These are phyloP conservation scores for Vaccinium macrocarpon DNA, from an alignment of 148 eudicot species.

Conservation along the genomic window DNA sequence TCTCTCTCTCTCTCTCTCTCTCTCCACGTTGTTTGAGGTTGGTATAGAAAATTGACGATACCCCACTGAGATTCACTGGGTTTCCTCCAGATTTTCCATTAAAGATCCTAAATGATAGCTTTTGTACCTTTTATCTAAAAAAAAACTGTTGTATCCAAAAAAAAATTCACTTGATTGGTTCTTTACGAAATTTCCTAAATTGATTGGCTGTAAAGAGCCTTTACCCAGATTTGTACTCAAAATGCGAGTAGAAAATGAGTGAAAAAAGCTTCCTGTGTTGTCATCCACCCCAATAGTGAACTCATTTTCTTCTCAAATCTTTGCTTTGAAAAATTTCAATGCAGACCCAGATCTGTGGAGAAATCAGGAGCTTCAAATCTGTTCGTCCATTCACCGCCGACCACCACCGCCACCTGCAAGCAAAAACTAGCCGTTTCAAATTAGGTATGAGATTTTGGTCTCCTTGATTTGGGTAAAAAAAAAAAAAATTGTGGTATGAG, in stretches of 20 bases:
- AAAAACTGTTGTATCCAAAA: too few relatives aligned
- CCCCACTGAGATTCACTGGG: not conserved
- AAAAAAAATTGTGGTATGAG: not conserved
- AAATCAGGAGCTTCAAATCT: not conserved
- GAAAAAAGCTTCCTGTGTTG: not conserved
- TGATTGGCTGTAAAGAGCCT: not conserved
- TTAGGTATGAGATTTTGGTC: not conserved
- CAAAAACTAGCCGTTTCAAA: not conserved
- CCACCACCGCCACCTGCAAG: not conserved
- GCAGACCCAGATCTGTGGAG: not conserved
- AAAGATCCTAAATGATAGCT: not conserved
- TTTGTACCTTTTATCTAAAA: not conserved
- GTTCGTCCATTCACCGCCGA: not conserved
- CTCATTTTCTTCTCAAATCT: not conserved
- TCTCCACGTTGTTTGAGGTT: not conserved
- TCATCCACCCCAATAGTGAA: not conserved
- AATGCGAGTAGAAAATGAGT: not conserved
- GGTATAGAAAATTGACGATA: not conserved
- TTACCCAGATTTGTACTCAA: not conserved
- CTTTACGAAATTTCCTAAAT: not conserved
- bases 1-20: not conserved
- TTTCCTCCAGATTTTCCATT: not conserved
- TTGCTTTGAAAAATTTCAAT: not conserved
- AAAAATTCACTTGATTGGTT: not conserved
- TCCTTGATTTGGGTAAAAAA: not conserved